phyloP scores from a whole-genome alignment of 208 protist species.

The Crithidia fasciculata region DNA sequence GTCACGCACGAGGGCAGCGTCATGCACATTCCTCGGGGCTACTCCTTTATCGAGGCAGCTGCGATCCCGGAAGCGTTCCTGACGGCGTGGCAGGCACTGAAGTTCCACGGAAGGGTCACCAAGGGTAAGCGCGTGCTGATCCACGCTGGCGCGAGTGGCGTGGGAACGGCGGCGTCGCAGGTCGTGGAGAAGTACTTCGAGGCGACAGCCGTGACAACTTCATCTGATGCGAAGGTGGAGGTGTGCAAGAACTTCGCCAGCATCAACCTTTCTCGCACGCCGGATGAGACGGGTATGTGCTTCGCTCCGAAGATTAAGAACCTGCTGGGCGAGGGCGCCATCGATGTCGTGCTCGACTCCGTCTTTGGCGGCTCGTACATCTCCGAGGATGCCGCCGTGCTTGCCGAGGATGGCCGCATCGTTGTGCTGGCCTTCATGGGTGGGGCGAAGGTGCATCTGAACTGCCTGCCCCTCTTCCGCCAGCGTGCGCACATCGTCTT shows the following conservation, averaged over 20 bases:
- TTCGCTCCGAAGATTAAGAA: constrained; percentile 73
- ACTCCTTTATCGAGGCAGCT: constrained; percentile 88
- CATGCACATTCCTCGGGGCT: constrained; percentile 82
- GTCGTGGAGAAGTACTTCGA: constrained; percentile 83
- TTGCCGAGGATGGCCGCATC: constrained; percentile 73
- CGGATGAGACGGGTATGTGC: constrained; percentile 68
- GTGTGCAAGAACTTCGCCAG: constrained; percentile 71
- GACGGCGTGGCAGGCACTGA: constrained; percentile 92
- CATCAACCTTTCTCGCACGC: constrained; percentile 56
- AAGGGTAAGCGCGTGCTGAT: constrained; percentile 82
- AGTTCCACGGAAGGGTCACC: constrained; percentile 65
- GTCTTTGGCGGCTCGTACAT: constrained; percentile 82
- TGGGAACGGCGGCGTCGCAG: constrained; percentile 86
- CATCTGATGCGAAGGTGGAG: constrained; percentile 72
- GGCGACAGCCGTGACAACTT: constrained; percentile 67
- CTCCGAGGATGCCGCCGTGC: constrained; percentile 55
- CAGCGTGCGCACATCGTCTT: constrained; percentile 73
- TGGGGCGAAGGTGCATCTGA: constrained; percentile 58
- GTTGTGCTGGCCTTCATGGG: constrained; percentile 77
- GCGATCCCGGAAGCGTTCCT: constrained; percentile 93
- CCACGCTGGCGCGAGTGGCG: constrained; percentile 89
- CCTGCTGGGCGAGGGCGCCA: constrained; percentile 45
- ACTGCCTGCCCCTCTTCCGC: constrained; percentile 64
- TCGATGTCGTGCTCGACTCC: constrained; percentile 83
- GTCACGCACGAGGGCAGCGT: constrained; percentile 75